phyloP scores from a whole-genome alignment of 2,329 filamentous ascomycete species.

The Venturia nashicola region DNA sequence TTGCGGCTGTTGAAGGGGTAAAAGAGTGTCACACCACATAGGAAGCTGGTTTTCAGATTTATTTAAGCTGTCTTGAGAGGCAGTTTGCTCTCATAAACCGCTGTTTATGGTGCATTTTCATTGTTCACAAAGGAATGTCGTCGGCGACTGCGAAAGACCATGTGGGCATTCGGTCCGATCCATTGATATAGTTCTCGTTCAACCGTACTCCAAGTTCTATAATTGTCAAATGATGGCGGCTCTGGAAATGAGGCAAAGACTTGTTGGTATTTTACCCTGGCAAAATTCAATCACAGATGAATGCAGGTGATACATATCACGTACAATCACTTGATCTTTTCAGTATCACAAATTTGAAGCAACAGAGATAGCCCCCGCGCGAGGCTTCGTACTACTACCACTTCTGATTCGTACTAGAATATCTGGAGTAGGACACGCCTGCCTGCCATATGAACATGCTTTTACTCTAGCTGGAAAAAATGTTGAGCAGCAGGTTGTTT shows the following conservation, averaged over 20 bases:
- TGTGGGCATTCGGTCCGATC: background rate
- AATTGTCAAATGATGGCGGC: no score
- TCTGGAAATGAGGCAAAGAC: background rate
- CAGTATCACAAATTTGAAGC: background rate
- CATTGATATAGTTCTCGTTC: background rate
- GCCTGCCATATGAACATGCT: background rate
- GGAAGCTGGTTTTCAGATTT: background rate
- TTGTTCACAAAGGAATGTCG: background rate
- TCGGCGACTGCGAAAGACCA: background rate
- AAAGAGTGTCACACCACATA: background rate
- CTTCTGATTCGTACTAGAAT: background rate
- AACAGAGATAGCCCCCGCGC: no score
- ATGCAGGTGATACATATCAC: background rate
- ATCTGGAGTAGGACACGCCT: background rate
- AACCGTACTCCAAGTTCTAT: background rate
- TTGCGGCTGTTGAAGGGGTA: background rate
- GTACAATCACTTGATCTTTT: background rate
- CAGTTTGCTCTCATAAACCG: background rate
- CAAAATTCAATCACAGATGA: no score
- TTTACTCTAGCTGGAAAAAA: background rate
- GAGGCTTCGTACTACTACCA: background rate
- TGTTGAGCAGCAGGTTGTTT: background rate
- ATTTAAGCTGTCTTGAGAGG: background rate
- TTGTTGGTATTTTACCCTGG: background rate
- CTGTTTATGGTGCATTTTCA: background rate